Evolutionary conservation across 108 stramenopile species (phyloP), one percentile per base, ranked within the genome.

Genomic region (Epithemia pelagica): DNA sequence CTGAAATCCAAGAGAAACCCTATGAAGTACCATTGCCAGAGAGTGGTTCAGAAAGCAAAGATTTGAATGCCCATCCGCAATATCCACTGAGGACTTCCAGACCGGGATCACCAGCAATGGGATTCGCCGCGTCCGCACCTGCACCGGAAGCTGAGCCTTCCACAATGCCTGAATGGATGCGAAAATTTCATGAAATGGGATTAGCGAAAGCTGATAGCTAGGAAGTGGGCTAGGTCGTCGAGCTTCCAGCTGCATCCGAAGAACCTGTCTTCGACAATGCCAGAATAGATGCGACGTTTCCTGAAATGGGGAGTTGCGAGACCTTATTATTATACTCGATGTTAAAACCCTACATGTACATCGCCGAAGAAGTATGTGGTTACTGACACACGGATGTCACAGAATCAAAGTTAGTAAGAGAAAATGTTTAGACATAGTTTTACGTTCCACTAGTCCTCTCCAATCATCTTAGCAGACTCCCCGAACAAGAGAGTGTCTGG

Each of bases 401-500:
- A n/a, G n/a, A n/a, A n/a, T n/a, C n/a, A n/a, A n/a, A n/a, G n/a
- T n/a, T n/a, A n/a, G n/a, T n/a, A n/a, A n/a, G n/a, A n/a, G n/a
- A n/a, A n/a, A n/a, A n/a, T n/a, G n/a, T n/a, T n/a, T n/a, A n/a
- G n/a, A n/a, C n/a, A n/a, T n/a, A n/a, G n/a, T n/a, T n/a, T 10
- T 5, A 46, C 15, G 37, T 46, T 46, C 37, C 15, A 15, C 15
- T 46, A 46, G 15, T 46, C 37, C 15, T 88, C 90, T 1, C 74
- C 70, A 46, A 78, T 69, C 54, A 89, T 70, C 73, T 89, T 88
- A 20, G 89, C 84, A 1, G 85, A 76, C 70, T 90, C 86, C 33
- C 87, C 92, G 70, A 90, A 90, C 58, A 93, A 63, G 53, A 93
- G 68, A 20, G 92, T 93, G 59, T 93, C 92, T 5, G 78, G 51